A percentile compares a stretch with the other conserved stretches of the same genome.
Conservation (phyloP, 192 early-diverging fungal species). For the Podila verticillata region DNA sequence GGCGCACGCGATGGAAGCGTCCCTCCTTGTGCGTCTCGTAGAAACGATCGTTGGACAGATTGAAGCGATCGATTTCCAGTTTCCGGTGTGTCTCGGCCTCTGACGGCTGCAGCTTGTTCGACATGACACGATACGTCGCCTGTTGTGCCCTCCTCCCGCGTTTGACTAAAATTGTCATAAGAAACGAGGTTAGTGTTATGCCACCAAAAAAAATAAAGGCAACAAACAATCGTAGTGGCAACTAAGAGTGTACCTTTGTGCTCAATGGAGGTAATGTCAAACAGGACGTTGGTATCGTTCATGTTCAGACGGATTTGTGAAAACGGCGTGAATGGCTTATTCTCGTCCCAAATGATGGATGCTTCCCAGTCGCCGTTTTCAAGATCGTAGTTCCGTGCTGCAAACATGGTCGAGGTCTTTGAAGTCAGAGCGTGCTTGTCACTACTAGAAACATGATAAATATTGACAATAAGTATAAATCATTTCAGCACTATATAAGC, state of each 20-base stretch:
- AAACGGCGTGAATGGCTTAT: slow-evolving; percentile 62
- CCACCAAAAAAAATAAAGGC: neutral
- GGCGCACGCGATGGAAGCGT: slow-evolving; percentile 80
- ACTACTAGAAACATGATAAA: neutral
- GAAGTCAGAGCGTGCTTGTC: neutral
- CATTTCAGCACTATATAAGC: no score
- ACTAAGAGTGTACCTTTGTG: slow-evolving; percentile 18
- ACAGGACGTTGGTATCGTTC: slow-evolving; percentile 82
- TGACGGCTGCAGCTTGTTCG: slow-evolving; percentile 58
- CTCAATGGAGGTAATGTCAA: slow-evolving; percentile 66
- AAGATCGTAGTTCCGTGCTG: slow-evolving; percentile 65
- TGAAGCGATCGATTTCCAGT: slow-evolving; percentile 79
- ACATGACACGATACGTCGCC: slow-evolving; percentile 36
- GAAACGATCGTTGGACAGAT: slow-evolving; percentile 87
- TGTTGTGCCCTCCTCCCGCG: slow-evolving; percentile 30
- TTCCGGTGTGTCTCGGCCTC: slow-evolving; percentile 70
- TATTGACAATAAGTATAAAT: no score
- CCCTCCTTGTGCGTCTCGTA: slow-evolving; percentile 79
- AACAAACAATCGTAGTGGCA: neutral
- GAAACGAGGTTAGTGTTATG: neutral
- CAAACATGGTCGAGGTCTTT: slow-evolving; percentile 10
- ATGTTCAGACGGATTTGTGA: slow-evolving; percentile 67
- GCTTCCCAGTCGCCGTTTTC: slow-evolving; percentile 78
- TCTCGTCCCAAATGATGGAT: slow-evolving; percentile 84
- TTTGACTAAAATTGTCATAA: slow-evolving; percentile 20